Percentiles rank a stretch among this genome's conserved stretches.
These are phyloP conservation scores for Delonix regia DNA, from an alignment of 306 rosid species.

Conservation along the genomic window DNA sequence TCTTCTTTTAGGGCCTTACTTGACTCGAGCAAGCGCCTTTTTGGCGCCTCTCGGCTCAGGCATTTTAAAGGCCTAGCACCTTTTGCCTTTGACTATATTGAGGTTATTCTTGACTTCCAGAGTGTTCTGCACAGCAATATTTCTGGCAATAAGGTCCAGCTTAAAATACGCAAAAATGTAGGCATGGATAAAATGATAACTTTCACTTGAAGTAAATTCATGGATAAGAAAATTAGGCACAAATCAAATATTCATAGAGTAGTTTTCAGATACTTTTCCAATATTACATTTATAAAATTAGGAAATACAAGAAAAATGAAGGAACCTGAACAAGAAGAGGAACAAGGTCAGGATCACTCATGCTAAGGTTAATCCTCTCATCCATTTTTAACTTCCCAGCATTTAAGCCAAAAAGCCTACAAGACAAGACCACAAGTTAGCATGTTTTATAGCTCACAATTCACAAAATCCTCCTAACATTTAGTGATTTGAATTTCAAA, in stretches of 20 bases:
- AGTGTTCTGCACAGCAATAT: slow-evolving; percentile 7
- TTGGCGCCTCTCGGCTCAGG: too few relatives aligned
- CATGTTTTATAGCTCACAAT: not conserved
- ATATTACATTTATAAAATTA: slow-evolving; percentile 30
- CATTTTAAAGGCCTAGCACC: too few relatives aligned
- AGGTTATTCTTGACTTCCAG: too few relatives aligned
- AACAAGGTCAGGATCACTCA: slow-evolving; percentile 96
- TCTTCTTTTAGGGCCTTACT: too few relatives aligned
- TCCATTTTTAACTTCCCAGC: slow-evolving; percentile 88
- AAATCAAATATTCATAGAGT: not conserved
- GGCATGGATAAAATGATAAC: slow-evolving; percentile 8
- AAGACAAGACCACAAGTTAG: slow-evolving; percentile 38
- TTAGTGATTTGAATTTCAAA: slow-evolving; percentile 17
- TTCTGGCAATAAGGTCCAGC: not conserved
- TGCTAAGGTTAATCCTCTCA: slow-evolving; percentile 78
- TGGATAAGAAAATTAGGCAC: slow-evolving; percentile 20
- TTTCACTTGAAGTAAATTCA: slow-evolving; percentile 17
- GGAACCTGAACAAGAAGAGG: slow-evolving; percentile 91
- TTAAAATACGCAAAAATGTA: slow-evolving; percentile 19
- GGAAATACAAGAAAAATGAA: slow-evolving; percentile 14
- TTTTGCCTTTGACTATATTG: too few relatives aligned
- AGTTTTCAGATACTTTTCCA: slow-evolving; percentile 3
- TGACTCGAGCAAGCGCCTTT: too few relatives aligned
- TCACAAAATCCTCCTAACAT: slow-evolving; percentile 23
- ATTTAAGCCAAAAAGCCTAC: slow-evolving; percentile 87